Conservation (phyloP, 176 grass and related monocot species). For the Bromus sterilis region DNA sequence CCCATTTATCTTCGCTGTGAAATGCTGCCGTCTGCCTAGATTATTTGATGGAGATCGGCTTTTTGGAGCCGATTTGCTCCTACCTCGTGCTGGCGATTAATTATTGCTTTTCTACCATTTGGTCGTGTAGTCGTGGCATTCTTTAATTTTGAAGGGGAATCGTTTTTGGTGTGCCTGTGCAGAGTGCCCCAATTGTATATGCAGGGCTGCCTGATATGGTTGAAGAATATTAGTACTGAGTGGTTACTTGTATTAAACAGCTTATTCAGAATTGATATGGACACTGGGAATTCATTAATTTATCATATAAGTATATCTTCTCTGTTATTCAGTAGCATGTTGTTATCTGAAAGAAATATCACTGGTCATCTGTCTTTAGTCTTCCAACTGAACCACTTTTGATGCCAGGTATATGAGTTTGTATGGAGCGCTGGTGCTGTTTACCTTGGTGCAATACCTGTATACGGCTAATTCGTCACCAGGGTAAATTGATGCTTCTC, state of each 20-base stretch:
- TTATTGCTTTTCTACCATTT: background rate
- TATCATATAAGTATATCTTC: background rate
- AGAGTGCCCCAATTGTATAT: background rate
- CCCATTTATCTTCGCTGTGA: background rate
- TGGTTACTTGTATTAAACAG: background rate
- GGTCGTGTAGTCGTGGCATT: background rate
- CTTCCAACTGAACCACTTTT: background rate
- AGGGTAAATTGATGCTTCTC: slow-evolving; percentile 44
- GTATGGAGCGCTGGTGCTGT: slow-evolving; percentile 54
- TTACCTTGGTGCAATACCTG: slow-evolving; percentile 57
- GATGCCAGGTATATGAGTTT: slow-evolving; percentile 42
- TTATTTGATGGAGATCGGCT: background rate
- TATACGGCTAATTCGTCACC: slow-evolving; percentile 68
- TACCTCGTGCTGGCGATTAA: background rate
- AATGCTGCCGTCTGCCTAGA: too few relatives aligned
- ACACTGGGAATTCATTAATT: background rate
- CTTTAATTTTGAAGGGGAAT: background rate
- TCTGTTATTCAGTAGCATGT: background rate
- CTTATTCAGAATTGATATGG: background rate
- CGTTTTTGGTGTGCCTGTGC: background rate
- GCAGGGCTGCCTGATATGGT: background rate
- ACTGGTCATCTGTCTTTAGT: background rate
- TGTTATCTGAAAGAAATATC: background rate
- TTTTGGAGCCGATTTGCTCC: background rate
- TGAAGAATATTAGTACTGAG: background rate